Base-by-base conservation (phyloP, 2,329 filamentous ascomycete species). In the Allantophomopsis lycopodina region DNA sequence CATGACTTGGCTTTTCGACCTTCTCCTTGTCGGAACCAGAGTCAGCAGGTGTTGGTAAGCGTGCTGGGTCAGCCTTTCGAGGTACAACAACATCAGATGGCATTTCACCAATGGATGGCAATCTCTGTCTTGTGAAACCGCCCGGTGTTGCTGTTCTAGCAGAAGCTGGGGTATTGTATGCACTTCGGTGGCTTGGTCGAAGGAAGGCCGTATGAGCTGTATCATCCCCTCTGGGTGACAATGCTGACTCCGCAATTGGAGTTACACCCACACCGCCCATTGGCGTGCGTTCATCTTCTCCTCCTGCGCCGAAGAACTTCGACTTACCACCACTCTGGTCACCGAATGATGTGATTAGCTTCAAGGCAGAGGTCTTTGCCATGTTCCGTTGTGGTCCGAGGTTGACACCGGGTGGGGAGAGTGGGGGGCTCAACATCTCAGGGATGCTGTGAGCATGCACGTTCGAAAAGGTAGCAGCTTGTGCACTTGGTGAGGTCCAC, bases 291-390 rank as follows among this genome's bases (percentile, higher is more conserved):
- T 72, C 72, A 30, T 68, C 71, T 37, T 78, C 74, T 5, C 58
- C 62, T 21, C 11, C 23, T 32, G 63, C 57, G 0, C 65, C 62
- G 48, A 79, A 75, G 60, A 84, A 77, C 58, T 75, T 77, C 39
- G 78, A 74, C 45, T 79, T 78, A 15, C 32, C 23, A 4, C 57
- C 64, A 4, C 62, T 62, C 35, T 67, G 66, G 36, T 78, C 74
- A 7, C 77, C 82, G 52, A 98, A 96, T 0, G 83, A 80, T 0
- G 91, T 96, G 51, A 96, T 93, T 2, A 96, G 72, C 57, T 93
- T 94, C 44, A 96, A 65, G 0, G 89, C 77, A 8, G 86, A 84
- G 20, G 81, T 79, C 13, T 34, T 14, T 2, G 14, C 32, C 35
- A 72, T 61, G 61, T 71, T 71, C 46, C 71, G 63, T 55, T 73